phyloP scores from a whole-genome alignment of 306 rosid species.

The Fragaria nilgerrensis region DNA sequence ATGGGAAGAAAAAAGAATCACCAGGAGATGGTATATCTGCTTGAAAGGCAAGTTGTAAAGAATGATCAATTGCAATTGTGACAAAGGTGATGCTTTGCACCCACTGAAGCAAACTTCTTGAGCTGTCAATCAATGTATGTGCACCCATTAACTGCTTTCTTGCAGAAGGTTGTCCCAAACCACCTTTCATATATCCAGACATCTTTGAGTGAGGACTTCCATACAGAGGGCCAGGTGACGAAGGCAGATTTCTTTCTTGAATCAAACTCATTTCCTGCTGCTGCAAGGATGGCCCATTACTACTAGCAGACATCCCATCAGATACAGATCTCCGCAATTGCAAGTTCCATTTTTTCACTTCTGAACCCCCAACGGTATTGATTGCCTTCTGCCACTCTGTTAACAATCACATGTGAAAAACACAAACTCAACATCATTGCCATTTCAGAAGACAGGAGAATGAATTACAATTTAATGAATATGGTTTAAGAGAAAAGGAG shows the following conservation, averaged over 20 bases:
- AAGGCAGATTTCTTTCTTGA: slow-evolving; percentile 83
- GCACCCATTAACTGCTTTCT: slow-evolving; percentile 92
- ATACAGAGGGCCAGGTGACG: slow-evolving; percentile 94
- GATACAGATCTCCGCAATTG: slow-evolving; percentile 86
- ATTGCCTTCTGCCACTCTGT: slow-evolving; percentile 98
- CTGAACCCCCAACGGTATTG: slow-evolving; percentile 87
- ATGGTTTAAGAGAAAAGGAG: neutral
- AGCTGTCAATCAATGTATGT: slow-evolving; percentile 67
- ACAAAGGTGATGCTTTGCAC: slow-evolving; percentile 93
- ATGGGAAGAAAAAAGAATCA: slow-evolving; percentile 31
- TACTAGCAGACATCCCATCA: slow-evolving; percentile 74
- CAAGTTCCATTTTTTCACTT: slow-evolving; percentile 92
- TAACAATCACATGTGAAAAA: slow-evolving; percentile 26
- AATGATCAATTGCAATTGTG: slow-evolving; percentile 80
- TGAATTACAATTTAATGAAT: slow-evolving; percentile 15
- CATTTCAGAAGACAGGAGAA: slow-evolving; percentile 15
- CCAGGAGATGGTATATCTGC: slow-evolving; percentile 81
- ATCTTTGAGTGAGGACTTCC: slow-evolving; percentile 82
- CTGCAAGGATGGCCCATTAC: slow-evolving; percentile 87
- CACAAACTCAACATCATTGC: slow-evolving; percentile 15
- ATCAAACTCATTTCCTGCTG: slow-evolving; percentile 90
- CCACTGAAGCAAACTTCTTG: slow-evolving; percentile 97
- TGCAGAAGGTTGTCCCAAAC: slow-evolving; percentile 77
- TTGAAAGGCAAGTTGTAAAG: slow-evolving; percentile 68
- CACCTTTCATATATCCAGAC: slow-evolving; percentile 82